phyloP scores from a whole-genome alignment of 345 rosid species.

The Abelmoschus esculentus region DNA sequence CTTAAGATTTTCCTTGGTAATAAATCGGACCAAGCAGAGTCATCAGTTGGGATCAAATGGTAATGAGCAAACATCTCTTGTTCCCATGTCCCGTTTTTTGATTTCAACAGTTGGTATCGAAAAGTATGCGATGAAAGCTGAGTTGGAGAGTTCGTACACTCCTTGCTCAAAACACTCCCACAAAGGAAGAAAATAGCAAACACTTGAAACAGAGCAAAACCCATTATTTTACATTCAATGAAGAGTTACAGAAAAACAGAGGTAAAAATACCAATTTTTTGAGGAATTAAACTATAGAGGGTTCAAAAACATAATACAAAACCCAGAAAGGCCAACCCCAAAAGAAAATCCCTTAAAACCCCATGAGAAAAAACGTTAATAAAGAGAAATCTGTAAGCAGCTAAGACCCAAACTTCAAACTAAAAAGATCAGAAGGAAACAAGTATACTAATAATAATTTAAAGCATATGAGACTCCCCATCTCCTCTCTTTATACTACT shows the following conservation, averaged over 20 bases:
- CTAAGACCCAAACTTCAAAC: not conserved
- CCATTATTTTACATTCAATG: slow-evolving; percentile 20
- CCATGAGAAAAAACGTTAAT: not conserved
- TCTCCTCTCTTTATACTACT: slow-evolving; percentile 12
- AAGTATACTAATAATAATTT: slow-evolving; percentile 11
- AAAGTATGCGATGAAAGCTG: slow-evolving; percentile 67
- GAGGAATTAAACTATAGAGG: not conserved
- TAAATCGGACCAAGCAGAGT: slow-evolving; percentile 66
- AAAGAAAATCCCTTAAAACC: not conserved
- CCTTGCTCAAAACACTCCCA: slow-evolving; percentile 41
- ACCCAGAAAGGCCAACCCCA: slow-evolving; percentile 16
- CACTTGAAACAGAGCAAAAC: slow-evolving; percentile 15
- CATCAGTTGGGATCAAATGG: slow-evolving; percentile 82
- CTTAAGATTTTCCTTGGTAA: slow-evolving; percentile 64
- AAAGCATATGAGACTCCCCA: slow-evolving; percentile 18
- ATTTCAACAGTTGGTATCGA: slow-evolving; percentile 52
- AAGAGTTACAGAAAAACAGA: not conserved
- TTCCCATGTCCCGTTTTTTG: slow-evolving; percentile 59
- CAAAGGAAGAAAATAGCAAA: slow-evolving; percentile 19
- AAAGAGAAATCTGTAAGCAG: not conserved
- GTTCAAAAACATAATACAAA: not conserved
- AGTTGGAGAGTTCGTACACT: slow-evolving; percentile 74
- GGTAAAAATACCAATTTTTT: not conserved
- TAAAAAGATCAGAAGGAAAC: not conserved
- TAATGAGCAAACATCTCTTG: slow-evolving; percentile 63